Evolutionary conservation across 208 protist genomes (phyloP).

Genomic region (Wallacemonas sp.): DNA sequence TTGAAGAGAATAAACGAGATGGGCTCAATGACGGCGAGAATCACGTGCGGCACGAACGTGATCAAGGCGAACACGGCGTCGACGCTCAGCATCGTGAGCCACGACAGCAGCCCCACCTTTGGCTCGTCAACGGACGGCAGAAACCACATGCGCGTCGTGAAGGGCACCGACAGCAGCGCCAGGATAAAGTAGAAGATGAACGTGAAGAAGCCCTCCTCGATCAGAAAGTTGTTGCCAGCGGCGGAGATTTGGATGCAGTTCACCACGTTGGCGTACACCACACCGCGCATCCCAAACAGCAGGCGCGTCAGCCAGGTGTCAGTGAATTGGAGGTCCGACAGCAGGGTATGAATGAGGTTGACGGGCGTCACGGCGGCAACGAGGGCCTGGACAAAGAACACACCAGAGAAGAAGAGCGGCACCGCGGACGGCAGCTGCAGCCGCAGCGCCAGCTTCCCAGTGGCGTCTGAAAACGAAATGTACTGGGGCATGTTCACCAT

Average conservation of each 20-base stretch:
- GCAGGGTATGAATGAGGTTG: constrained; percentile 54
- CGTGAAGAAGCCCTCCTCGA: constrained; percentile 45
- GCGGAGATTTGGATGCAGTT: constrained; percentile 74
- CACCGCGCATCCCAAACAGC: constrained; percentile 68
- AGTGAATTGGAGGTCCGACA: constrained; percentile 65
- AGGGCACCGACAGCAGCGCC: constrained; percentile 59
- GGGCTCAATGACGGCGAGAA: constrained; percentile 64
- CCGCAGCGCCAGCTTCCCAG: constrained; percentile 34
- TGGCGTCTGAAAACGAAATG: constrained; percentile 15
- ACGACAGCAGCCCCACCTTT: constrained; percentile 50
- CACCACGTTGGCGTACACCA: constrained; percentile 67
- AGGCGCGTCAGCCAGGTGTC: constrained; percentile 63
- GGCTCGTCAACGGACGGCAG: constrained; percentile 79
- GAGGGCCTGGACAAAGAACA: constrained; percentile 62
- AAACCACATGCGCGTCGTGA: constrained; percentile 78
- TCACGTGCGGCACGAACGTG: constrained; percentile 55
- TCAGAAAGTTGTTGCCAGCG: constrained; percentile 71
- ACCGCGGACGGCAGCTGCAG: constrained; percentile 56
- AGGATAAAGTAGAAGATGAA: constrained; percentile 61
- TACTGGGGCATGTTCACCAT: constrained; percentile 41
- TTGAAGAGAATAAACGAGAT: constrained; percentile 65
- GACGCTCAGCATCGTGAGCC: constrained; percentile 61
- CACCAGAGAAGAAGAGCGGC: constrained; percentile 50
- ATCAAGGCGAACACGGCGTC: constrained; percentile 46
- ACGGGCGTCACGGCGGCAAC: constrained; percentile 35